These are phyloP conservation scores for Theileria equi DNA, from an alignment of 169 alveolate species.

Conservation along the genomic window DNA sequence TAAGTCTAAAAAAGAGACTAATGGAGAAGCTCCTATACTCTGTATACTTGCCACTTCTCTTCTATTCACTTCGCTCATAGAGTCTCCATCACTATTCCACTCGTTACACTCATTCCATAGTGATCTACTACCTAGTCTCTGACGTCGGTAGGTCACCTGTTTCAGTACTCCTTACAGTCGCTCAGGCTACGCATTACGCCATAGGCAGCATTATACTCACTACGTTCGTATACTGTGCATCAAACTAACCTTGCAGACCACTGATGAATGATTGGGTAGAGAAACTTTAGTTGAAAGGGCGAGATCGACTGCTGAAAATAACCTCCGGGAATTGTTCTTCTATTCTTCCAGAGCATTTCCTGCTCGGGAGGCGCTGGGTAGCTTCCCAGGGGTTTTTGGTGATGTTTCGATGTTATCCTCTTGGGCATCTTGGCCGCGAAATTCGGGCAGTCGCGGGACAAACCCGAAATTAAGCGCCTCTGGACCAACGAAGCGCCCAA, in stretches of 20 bases:
- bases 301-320: conserved; percentile 83
- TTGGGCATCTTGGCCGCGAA: conserved; percentile 21
- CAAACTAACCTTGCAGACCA: conserved; percentile 78
- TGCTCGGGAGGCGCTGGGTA: conserved; percentile 86
- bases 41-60: too few species aligned
- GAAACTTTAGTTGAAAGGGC: conserved; percentile 80
- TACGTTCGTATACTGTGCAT: too few species aligned
- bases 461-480: conserved; percentile 30
- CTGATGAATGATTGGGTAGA: conserved; percentile 81
- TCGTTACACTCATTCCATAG: too few species aligned
- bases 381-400: conserved; percentile 80
- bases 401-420: conserved; percentile 71
- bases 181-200: too few species aligned
- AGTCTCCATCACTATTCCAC: too few species aligned
- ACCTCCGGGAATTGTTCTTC: conserved; percentile 81
- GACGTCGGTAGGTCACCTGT: too few species aligned
- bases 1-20: too few species aligned
- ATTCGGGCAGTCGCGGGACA: conserved; percentile 45
- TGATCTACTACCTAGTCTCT: too few species aligned
- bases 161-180: too few species aligned
- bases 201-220: too few species aligned
- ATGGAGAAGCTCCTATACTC: too few species aligned
- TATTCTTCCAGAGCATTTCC: conserved; percentile 83
- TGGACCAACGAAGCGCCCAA: neutral
- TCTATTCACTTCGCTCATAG: too few species aligned